Percentiles rank a stretch among this genome's conserved stretches.
These are phyloP conservation scores for Petasospora rhodanensis DNA, from an alignment of 1,139 yeast species.

Conservation along the genomic window DNA sequence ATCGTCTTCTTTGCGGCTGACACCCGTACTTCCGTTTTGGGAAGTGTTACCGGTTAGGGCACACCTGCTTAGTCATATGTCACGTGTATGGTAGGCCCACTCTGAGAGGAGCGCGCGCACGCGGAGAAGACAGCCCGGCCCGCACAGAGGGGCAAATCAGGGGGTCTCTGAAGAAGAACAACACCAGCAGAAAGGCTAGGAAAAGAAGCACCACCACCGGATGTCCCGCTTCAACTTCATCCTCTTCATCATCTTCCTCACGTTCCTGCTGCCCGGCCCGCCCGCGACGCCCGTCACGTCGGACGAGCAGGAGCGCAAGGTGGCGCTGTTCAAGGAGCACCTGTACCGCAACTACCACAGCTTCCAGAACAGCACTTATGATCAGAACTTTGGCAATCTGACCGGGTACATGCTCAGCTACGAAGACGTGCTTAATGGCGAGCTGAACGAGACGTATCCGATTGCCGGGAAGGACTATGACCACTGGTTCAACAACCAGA, in stretches of 20 bases:
- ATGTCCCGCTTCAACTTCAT: constrained; percentile 24
- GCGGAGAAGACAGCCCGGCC: too few species aligned
- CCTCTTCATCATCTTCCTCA: constrained; percentile 23
- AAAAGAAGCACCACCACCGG: too few species aligned
- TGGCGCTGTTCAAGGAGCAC: constrained; percentile 29
- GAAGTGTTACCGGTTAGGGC: too few species aligned
- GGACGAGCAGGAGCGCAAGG: constrained; percentile 28
- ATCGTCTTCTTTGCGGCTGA: too few species aligned
- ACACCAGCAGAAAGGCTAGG: too few species aligned
- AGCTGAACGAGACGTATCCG: constrained; percentile 52
- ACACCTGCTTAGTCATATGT: too few species aligned
- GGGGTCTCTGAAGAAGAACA: too few species aligned
- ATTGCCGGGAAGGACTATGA: constrained; percentile 39
- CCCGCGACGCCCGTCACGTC: constrained; percentile 31
- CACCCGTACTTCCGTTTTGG: too few species aligned
- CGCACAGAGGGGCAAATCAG: too few species aligned
- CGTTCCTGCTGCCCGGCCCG: constrained; percentile 35
- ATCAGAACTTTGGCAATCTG: constrained; percentile 60
- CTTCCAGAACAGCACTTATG: constrained; percentile 41
- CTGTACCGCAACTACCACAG: constrained; percentile 30
- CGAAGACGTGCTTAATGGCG: constrained; percentile 44
- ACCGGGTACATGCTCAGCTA: constrained; percentile 70
- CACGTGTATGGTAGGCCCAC: too few species aligned
- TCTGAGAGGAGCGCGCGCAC: too few species aligned
- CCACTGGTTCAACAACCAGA: constrained; percentile 52